Evolutionary conservation across 106 monocot genomes (phyloP).

Genomic region (Narthecium ossifragum): DNA sequence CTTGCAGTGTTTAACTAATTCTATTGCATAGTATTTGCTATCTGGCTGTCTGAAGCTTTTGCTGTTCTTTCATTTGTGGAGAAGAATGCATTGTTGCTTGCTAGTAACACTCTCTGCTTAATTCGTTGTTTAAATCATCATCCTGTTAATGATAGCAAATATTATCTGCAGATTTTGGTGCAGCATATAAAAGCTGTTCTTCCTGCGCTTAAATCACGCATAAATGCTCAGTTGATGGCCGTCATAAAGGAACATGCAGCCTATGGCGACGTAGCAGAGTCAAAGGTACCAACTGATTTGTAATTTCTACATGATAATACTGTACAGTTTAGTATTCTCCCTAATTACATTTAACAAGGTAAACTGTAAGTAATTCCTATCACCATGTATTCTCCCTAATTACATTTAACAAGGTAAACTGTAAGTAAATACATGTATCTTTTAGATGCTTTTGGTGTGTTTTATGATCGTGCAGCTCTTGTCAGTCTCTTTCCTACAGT

Average conservation of each 20-base stretch:
- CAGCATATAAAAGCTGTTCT: slow-evolving; percentile 86
- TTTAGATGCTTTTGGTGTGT: no score
- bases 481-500: no score
- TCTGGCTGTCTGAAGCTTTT: not conserved
- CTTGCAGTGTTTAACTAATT: no score
- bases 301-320: not conserved
- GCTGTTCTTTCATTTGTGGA: not conserved
- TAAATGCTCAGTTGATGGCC: slow-evolving; percentile 84
- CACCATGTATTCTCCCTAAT: no score
- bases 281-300: slow-evolving; percentile 42
- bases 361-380: no score
- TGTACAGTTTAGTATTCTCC: not conserved
- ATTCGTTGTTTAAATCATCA: not conserved
- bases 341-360: no score
- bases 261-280: slow-evolving; percentile 88
- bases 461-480: no score
- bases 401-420: no score
- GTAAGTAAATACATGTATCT: no score
- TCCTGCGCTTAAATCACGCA: slow-evolving; percentile 83
- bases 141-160: slow-evolving; percentile 3
- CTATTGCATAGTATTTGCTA: no score
- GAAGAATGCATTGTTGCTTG: no score
- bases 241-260: slow-evolving; percentile 95
- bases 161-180: slow-evolving; percentile 71
- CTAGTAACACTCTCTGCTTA: no score